Base-by-base conservation (phyloP, 2,329 filamentous ascomycete genomes). In the Colletotrichum higginsianum region DNA sequence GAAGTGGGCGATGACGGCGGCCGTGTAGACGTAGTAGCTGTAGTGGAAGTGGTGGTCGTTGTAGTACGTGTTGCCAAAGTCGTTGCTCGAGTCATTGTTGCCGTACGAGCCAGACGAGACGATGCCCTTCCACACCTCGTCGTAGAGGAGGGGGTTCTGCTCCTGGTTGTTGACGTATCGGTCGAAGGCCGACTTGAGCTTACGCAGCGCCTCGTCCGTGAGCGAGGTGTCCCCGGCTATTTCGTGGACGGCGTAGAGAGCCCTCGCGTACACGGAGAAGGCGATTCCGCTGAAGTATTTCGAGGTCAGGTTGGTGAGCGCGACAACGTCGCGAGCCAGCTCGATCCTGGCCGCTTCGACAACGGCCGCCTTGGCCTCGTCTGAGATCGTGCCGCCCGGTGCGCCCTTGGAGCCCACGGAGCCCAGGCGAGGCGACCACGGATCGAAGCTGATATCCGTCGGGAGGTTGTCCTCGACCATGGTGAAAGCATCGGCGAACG, bases 251-350 rank as follows among this genome's bases (percentile, higher is more conserved):
- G 87, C 86, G 75, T 91, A 89, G 53, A 91, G 83, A n/a, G 93
- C 82, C 30, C 83, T 83, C 0, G 91, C 92, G 77, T 93, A 93
- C 77, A 93, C 93, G 73, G 88, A 90, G 9, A 94, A 82, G 1
- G 88, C 87, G 83, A 93, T 97, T 67, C 94, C 94, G 74, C 91
- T 91, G 80, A 91, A 96, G 81, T 97, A 97, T 87, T 95, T 93
- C 71, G 92, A 95, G 77, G 94, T 87, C 57, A 92, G 83, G 72
- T 94, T 88, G 7, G 89, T 89, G 76, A 94, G 89, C 0, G 83
- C 81, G 4, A 83, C 79, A 78, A 96, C 91, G 77, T 93, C 86
- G 79, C 94, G 89, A 1, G 87, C 86, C 1, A 95, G 83, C 79
- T 97, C 94, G 23, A 83, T 85, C 35, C 86, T 84, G 11, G 92